Percentiles rank a stretch among this genome's conserved stretches.
These are phyloP conservation scores for Diplodia sapinea DNA, from an alignment of 2,329 filamentous ascomycete genomes.

Conservation along the genomic window DNA sequence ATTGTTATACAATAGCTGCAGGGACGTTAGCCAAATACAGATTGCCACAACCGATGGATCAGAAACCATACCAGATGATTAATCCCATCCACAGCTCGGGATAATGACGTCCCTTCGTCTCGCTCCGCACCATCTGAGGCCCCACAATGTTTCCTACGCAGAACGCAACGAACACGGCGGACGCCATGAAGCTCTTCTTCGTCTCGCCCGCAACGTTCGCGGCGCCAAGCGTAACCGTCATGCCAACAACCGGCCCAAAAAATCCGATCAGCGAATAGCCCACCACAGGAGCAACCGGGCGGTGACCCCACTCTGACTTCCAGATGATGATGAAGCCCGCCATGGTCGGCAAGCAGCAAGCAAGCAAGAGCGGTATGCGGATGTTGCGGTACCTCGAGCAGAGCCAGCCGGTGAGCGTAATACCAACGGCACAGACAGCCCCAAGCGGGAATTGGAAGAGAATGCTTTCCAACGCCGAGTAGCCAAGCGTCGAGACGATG, in stretches of 20 bases:
- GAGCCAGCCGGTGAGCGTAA: slow-evolving; percentile 70
- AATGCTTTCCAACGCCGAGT: slow-evolving; percentile 67
- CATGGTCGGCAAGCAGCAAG: slow-evolving; percentile 74
- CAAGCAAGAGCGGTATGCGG: slow-evolving; percentile 67
- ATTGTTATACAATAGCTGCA: slow-evolving; percentile 72
- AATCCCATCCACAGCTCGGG: slow-evolving; percentile 73
- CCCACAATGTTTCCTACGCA: slow-evolving; percentile 16
- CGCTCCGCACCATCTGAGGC: slow-evolving; percentile 44
- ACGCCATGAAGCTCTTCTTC: slow-evolving; percentile 78
- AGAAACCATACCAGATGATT: slow-evolving; percentile 61
- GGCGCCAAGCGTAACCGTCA: slow-evolving; percentile 63
- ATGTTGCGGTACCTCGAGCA: slow-evolving; percentile 66
- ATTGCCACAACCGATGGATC: neutral
- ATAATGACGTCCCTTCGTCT: slow-evolving; percentile 70
- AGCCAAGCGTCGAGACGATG: slow-evolving; percentile 75
- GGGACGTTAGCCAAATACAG: neutral
- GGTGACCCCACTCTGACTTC: slow-evolving; percentile 68
- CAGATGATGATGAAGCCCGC: slow-evolving; percentile 77
- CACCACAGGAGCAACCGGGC: slow-evolving; percentile 67
- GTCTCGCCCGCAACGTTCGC: slow-evolving; percentile 77
- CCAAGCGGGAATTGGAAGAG: slow-evolving; percentile 78
- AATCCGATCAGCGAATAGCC: slow-evolving; percentile 76
- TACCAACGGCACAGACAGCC: slow-evolving; percentile 68
- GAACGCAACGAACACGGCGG: slow-evolving; percentile 57
- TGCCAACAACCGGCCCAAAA: slow-evolving; percentile 72